A percentile compares a stretch with the other conserved stretches of the same genome.
phyloP scores from a whole-genome alignment of 2,329 filamentous ascomycete species.

The Epichloe glyceriae region DNA sequence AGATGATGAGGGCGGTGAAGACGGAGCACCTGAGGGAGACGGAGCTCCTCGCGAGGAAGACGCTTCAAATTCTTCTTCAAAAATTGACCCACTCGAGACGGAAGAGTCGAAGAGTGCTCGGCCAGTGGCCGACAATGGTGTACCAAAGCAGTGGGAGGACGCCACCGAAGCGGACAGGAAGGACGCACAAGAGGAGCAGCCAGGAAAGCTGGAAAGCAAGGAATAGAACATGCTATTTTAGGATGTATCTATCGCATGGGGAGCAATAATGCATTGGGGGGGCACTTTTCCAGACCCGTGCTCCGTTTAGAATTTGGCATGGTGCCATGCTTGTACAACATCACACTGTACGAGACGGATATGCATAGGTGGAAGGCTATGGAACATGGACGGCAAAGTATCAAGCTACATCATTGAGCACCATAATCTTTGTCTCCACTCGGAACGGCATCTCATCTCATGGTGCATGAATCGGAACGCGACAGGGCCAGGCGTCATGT shows the following conservation, averaged over 20 bases:
- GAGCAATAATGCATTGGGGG: not conserved
- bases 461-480: too few relatives aligned
- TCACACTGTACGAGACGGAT: conserved; percentile 2
- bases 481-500: too few relatives aligned
- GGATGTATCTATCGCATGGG: not conserved
- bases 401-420: conserved; percentile 1
- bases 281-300: not conserved
- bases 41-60: conserved; percentile 5
- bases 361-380: not conserved
- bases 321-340: conserved; percentile 7
- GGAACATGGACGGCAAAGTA: conserved; percentile 2
- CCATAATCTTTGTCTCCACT: not conserved
- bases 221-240: not conserved
- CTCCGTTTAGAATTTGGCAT: conserved; percentile 6
- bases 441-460: too few relatives aligned
- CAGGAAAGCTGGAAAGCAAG: conserved; percentile 9
- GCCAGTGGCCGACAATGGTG: conserved; percentile 4
- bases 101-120: conserved; percentile 5
- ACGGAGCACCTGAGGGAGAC: conserved; percentile 11
- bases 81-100: conserved; percentile 7
- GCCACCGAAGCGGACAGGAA: conserved; percentile 17
- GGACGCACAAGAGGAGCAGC: conserved; percentile 9
- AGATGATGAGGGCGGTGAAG: conserved; percentile 48
- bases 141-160: conserved; percentile 15
- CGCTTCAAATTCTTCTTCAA: not conserved